Conservation (phyloP, 2,329 filamentous ascomycete species). For the Acrodontium crateriforme region DNA sequence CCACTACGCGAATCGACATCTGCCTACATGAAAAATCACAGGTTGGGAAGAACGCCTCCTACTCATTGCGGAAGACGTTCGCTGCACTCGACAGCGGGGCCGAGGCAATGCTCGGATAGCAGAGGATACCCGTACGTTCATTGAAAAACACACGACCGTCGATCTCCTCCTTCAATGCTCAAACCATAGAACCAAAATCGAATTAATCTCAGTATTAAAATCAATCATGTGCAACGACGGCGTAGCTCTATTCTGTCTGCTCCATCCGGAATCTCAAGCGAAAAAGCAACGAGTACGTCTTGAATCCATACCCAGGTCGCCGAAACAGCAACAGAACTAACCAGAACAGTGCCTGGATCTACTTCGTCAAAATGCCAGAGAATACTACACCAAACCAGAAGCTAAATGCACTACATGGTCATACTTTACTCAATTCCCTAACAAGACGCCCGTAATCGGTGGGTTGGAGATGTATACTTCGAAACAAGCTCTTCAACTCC, state of each 20-base stretch:
- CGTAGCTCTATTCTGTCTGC: constrained; percentile 14
- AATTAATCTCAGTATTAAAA: too few species aligned
- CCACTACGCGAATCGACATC: too few species aligned
- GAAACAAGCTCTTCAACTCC: constrained; percentile 12
- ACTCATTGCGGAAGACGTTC: too few species aligned
- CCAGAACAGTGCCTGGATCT: constrained; percentile 13
- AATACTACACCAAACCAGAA: constrained; percentile 13
- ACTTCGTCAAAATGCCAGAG: constrained; percentile 10
- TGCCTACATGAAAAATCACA: too few species aligned
- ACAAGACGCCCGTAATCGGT: constrained; percentile 5
- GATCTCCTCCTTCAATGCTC: too few species aligned
- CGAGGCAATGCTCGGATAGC: too few species aligned
- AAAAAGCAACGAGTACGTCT: constrained; percentile 11
- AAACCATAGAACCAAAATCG: too few species aligned
- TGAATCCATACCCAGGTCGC: background rate
- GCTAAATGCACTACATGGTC: constrained; percentile 12
- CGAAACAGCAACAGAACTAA: constrained; percentile 1
- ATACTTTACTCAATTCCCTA: constrained; percentile 8
- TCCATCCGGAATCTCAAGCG: constrained; percentile 11
- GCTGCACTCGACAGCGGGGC: too few species aligned
- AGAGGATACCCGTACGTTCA: too few species aligned
- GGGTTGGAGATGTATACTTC: constrained; percentile 16
- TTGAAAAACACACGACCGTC: too few species aligned
- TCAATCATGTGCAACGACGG: too few species aligned
- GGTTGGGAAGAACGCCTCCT: too few species aligned